A percentile compares a stretch with the other conserved stretches of the same genome.
phyloP scores from a whole-genome alignment of 2,329 filamentous ascomycete genomes.

The Aspergillus piperis region DNA sequence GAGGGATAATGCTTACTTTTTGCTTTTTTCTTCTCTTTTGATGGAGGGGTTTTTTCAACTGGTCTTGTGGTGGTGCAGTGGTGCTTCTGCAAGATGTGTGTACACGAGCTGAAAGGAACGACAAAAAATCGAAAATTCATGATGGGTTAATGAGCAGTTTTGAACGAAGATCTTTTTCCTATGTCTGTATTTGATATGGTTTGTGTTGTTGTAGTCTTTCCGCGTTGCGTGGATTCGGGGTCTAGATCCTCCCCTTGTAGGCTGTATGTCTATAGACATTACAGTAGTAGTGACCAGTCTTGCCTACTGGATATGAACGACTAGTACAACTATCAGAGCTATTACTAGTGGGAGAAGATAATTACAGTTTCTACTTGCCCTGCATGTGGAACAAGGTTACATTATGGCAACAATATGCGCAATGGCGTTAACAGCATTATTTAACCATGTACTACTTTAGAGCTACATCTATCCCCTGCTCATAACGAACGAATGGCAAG shows the following conservation, averaged over 20 bases:
- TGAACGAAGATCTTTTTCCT: slow-evolving; percentile 10
- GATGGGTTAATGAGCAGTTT: slow-evolving; percentile 25
- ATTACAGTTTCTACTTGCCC: no score
- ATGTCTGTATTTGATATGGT: neutral
- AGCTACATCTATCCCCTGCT: slow-evolving; percentile 8
- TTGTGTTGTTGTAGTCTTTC: no score
- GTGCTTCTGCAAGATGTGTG: slow-evolving; percentile 21
- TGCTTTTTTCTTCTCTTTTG: slow-evolving; percentile 9
- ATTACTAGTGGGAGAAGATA: no score
- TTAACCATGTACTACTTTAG: neutral
- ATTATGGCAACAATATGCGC: neutral
- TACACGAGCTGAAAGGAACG: slow-evolving; percentile 24
- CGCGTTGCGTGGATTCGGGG: no score
- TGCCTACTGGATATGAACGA: no score
- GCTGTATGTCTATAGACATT: no score
- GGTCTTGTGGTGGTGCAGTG: slow-evolving; percentile 1
- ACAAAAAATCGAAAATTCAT: slow-evolving; percentile 27
- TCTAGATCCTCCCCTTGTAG: no score
- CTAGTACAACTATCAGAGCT: no score
- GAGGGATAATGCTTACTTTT: neutral
- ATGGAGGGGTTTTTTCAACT: slow-evolving; percentile 1
- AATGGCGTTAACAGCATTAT: neutral
- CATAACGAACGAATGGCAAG: slow-evolving; percentile 4
- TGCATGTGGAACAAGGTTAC: no score
- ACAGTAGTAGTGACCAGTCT: no score